Base-by-base conservation (phyloP, 176 grass and related monocot species). In the Thalia dealbata region DNA sequence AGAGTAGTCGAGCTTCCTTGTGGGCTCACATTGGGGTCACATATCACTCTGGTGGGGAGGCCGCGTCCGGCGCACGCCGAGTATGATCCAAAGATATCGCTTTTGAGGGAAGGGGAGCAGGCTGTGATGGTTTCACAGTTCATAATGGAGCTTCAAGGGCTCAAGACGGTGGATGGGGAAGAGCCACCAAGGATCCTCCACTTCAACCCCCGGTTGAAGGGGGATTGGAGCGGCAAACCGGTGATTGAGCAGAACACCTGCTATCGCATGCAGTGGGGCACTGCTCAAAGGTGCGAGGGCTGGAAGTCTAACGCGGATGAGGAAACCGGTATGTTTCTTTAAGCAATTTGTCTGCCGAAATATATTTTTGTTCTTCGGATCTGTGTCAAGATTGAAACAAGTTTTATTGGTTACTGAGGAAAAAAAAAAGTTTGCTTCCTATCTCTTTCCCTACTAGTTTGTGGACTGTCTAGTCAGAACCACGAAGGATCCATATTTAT, bases 61-160 rank as follows among this genome's bases (percentile, higher is more conserved):
- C 72, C 52, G 27, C 14, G 14, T 18, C 8, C 3, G 52, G 50
- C 72, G 4, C 72, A 74, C 18, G 28, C 51, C 5, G 72, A 74
- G 46, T 42, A 60, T 41, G 72, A 74, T 19, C 72, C 72, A 0
- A 74, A 58, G 19, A 74, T 74, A 21, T 14, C 52, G 27, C 21
- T 26, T 15, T 44, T 59, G 51, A 42, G 51, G 10, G 72, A 74
- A 58, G 72, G 27, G 52, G 30, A 58, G 25, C 24, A 23, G 51
- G 29, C 13, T 18, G 28, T 60, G 24, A 59, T 60, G 72, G 72
- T 74, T 16, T 74, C 72, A 2, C 72, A 74, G 28, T 74, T 74
- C 72, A 74, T 60, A 29, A 60, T 74, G 72, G 72, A 74, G 72
- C 72, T 74, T 7, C 72, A 41, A 52, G 72, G 72, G 72, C 72